Conservation (phyloP, 768 basidiomycete genomes). For the Steccherinum ochraceum region DNA sequence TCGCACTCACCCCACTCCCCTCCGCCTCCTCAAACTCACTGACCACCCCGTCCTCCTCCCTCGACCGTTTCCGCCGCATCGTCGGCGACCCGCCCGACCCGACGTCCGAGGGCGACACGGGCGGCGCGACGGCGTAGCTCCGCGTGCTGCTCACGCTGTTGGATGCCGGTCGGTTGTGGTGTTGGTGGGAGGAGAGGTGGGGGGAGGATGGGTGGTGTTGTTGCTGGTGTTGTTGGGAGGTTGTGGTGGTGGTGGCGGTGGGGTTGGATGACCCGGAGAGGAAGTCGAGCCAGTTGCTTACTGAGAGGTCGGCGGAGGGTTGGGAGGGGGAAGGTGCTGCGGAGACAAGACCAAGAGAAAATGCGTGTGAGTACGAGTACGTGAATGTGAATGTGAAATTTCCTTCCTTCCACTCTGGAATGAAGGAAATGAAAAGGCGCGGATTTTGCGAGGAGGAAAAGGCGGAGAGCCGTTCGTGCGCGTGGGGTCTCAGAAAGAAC, state of each 20-base stretch:
- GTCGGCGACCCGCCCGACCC: constrained; percentile 4
- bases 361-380: no score
- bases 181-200: neutral
- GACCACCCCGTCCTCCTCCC: neutral
- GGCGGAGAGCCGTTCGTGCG: no score
- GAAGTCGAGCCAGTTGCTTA: neutral
- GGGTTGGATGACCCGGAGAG: neutral
- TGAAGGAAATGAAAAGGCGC: no score
- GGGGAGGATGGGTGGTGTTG: neutral
- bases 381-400: no score
- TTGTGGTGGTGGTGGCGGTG: neutral
- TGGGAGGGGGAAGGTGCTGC: neutral
- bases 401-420: no score
- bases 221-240: neutral
- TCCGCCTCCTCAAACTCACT: neutral
- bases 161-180: neutral
- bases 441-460: no score
- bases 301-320: neutral
- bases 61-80: neutral
- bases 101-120: constrained; percentile 1
- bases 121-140: neutral
- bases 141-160: neutral
- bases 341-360: no score
- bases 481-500: no score
- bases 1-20: neutral